Percentiles rank a stretch among this genome's conserved stretches.
phyloP scores from a whole-genome alignment of 2,329 filamentous ascomycete species.

The Ceratocystiopsis sp. region DNA sequence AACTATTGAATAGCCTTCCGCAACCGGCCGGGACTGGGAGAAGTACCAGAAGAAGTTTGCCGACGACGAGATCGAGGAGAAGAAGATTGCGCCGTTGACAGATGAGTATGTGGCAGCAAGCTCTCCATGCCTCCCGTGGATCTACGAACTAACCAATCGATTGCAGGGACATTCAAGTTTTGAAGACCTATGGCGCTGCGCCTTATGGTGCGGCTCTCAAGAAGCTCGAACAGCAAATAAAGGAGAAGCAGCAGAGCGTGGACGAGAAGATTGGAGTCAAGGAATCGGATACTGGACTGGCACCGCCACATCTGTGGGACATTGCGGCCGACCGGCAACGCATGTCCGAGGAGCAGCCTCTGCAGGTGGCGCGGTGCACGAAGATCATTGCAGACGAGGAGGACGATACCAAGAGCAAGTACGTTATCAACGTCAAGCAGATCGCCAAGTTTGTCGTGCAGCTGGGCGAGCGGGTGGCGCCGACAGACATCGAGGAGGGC shows the following conservation, averaged over 20 bases:
- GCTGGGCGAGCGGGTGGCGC: slow-evolving; percentile 87
- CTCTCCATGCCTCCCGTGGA: no score
- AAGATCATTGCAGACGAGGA: slow-evolving; percentile 98
- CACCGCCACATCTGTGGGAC: slow-evolving; percentile 97
- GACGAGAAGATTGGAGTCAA: slow-evolving; percentile 96
- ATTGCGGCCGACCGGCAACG: slow-evolving; percentile 93
- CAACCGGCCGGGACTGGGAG: slow-evolving; percentile 90
- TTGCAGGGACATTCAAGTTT: slow-evolving; percentile 85
- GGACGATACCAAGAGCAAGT: slow-evolving; percentile 96
- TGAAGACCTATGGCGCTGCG: slow-evolving; percentile 96
- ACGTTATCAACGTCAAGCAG: slow-evolving; percentile 99
- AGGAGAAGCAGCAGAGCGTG: slow-evolving; percentile 94
- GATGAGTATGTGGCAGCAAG: slow-evolving; percentile 52
- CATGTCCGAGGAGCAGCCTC: slow-evolving; percentile 94
- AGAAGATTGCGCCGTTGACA: slow-evolving; percentile 95
- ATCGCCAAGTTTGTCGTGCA: slow-evolving; percentile 99
- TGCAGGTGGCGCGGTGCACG: slow-evolving; percentile 94
- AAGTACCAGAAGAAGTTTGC: slow-evolving; percentile 96
- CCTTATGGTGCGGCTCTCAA: slow-evolving; percentile 88
- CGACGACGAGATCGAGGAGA: slow-evolving; percentile 94
- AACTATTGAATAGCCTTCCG: slow-evolving; percentile 56
- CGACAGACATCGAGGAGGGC: slow-evolving; percentile 97
- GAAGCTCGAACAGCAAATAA: slow-evolving; percentile 98
- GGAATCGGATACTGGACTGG: slow-evolving; percentile 96
- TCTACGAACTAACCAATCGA: no score